Base-by-base conservation (phyloP, 2,329 filamentous ascomycete genomes). In the Zasmidium cellare region DNA sequence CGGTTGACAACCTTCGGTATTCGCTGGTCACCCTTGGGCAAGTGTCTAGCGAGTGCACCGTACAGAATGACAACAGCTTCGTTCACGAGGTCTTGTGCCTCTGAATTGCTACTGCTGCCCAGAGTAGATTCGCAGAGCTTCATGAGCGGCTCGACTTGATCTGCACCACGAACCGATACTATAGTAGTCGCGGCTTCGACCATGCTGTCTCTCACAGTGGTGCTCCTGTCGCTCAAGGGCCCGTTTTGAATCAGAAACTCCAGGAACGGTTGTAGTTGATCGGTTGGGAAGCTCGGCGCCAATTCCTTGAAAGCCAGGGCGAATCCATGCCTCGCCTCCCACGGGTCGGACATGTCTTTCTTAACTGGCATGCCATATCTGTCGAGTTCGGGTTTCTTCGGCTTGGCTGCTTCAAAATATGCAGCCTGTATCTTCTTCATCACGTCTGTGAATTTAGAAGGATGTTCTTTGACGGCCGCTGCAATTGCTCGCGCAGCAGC, bases 1-100 rank as follows among this genome's bases (percentile, higher is more conserved):
- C 92, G 86, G 66, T 93, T 88, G 51, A 99, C 87, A 47, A 99
- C 94, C 56, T 89, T 87, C 1, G 92, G 91, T 50, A 97, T 85
- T 68, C 96, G 92, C 64, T 86, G 78, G 73, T 99, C 94, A n/a
- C 92, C 91, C 7, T 86, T 76, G 65, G 89, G 85, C 58, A 99
- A 78, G 79, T 99, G 94, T 52, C 90, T 87, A 46, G 92, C 94
- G 38, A 99, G 79, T 52, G 96, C 93, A 72, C 94, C 94, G 68
- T 99, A 99, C 73, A 99, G 88, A 67, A 99, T 94, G 66, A 99
- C 92, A 53, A 99, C 92, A 18, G 96, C 94, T 76, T 99, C 94
- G 67, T 97, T 97, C 62, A 97, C 89, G 59, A 91, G 85, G 74
- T 99, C 96, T 18, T 90, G 87, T 54, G 88, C 85, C 65, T 92